A percentile compares a stretch with the other conserved stretches of the same genome.
These are phyloP conservation scores for Cyclocybe aegerita DNA, from an alignment of 768 basidiomycete genomes.

Conservation along the genomic window DNA sequence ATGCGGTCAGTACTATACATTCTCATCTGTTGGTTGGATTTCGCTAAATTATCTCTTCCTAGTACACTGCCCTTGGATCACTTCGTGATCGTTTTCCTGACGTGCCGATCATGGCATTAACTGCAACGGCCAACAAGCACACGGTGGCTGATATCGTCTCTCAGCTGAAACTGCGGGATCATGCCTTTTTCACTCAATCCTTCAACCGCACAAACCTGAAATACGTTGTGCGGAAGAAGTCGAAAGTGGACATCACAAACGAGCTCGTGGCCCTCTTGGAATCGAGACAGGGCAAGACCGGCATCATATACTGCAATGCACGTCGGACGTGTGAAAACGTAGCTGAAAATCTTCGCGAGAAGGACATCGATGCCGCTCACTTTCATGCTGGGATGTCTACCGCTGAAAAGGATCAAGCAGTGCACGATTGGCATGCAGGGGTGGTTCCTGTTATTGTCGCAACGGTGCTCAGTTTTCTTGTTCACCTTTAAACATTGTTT, in stretches of 20 bases:
- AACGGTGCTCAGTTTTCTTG: constrained; percentile 53
- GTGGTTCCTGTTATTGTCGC: constrained; percentile 84
- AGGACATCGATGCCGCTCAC: constrained; percentile 65
- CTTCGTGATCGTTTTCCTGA: constrained; percentile 75
- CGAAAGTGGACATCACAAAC: constrained; percentile 40
- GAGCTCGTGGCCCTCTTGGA: constrained; percentile 74
- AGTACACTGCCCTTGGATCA: constrained; percentile 70
- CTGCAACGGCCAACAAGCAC: constrained; percentile 86
- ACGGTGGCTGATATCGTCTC: constrained; percentile 78
- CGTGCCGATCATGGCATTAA: constrained; percentile 94
- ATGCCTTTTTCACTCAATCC: constrained; percentile 70
- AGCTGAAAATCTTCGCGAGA: constrained; percentile 63
- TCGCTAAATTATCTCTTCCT: constrained; percentile 1
- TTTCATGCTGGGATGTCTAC: constrained; percentile 82
- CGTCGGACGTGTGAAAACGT: constrained; percentile 78
- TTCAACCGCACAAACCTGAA: constrained; percentile 93
- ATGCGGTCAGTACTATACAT: constrained; percentile 51
- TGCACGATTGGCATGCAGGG: constrained; percentile 74
- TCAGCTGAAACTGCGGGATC: constrained; percentile 59
- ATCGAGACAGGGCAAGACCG: constrained; percentile 57
- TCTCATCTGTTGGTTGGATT: not conserved
- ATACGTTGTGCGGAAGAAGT: constrained; percentile 57
- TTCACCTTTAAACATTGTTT: not conserved
- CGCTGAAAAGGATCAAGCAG: constrained; percentile 60
- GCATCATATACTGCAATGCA: constrained; percentile 83